phyloP scores from a whole-genome alignment of 805 yeast species.

The Isabelozyma rhagii region DNA sequence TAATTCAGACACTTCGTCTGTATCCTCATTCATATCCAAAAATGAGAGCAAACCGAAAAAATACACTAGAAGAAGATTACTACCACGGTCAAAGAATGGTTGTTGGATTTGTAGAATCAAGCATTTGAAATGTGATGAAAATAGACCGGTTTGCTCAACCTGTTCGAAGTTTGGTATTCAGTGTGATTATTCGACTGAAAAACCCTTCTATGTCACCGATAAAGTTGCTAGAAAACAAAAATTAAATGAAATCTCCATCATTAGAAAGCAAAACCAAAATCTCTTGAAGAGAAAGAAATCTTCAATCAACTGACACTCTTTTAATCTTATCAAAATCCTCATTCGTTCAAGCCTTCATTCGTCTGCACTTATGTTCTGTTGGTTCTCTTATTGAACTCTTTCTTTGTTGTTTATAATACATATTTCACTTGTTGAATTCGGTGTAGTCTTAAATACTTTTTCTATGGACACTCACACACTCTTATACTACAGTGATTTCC shows the following conservation, averaged over 20 bases:
- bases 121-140: constrained; percentile 44
- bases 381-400: background rate
- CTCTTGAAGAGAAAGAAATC: background rate
- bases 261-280: constrained; percentile 20
- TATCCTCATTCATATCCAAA: constrained; percentile 3
- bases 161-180: constrained; percentile 38
- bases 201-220: constrained; percentile 38
- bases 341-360: background rate
- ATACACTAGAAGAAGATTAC: constrained; percentile 35
- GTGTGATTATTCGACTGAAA: constrained; percentile 38
- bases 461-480: background rate
- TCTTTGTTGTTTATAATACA: background rate
- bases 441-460: background rate
- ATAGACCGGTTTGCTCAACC: constrained; percentile 33
- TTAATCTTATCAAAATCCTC: background rate
- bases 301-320: background rate
- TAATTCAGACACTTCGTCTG: constrained; percentile 17
- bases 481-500: no score
- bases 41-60: constrained; percentile 22
- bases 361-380: background rate
- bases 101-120: constrained; percentile 47
- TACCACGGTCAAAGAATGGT: constrained; percentile 41
- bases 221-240: constrained; percentile 31
- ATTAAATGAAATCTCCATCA: constrained; percentile 25
- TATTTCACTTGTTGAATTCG: background rate